Evolutionary conservation across 1,284 basidiomycete genomes (phyloP).

Genomic region (Ustilago trichophora): DNA sequence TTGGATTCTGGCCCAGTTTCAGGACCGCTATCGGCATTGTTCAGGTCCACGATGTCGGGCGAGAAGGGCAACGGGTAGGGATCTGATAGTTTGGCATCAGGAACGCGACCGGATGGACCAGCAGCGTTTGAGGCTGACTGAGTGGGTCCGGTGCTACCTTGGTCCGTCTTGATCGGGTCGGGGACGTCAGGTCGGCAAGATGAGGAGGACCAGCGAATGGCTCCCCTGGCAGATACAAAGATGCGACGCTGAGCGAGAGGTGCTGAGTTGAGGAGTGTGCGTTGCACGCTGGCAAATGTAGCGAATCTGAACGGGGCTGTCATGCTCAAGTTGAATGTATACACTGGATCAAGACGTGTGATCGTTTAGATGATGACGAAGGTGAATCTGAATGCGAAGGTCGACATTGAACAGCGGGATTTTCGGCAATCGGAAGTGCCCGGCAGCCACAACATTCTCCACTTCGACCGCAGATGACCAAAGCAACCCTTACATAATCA

Average conservation of each 20-base stretch:
- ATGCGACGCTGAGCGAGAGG: no score
- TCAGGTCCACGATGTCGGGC: conserved; percentile 42
- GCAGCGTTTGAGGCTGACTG: conserved; percentile 8
- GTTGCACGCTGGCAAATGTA: no score
- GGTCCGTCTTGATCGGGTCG: conserved; percentile 10
- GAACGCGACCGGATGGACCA: conserved; percentile 20
- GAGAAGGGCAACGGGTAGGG: conserved; percentile 63
- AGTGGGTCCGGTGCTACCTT: conserved; percentile 19
- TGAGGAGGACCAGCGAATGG: conserved; percentile 4
- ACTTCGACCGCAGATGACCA: background rate
- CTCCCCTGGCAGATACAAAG: no score
- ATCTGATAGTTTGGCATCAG: conserved; percentile 41
- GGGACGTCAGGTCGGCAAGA: conserved; percentile 3
- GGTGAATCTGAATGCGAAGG: no score
- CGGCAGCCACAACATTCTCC: background rate
- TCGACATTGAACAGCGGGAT: no score
- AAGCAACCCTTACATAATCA: no score
- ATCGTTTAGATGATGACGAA: no score
- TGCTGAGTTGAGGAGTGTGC: no score
- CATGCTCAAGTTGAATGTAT: no score
- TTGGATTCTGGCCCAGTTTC: conserved; percentile 31
- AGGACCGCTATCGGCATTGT: conserved; percentile 26
- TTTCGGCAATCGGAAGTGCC: conserved; percentile 20
- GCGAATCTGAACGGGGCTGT: no score
- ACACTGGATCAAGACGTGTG: no score